A percentile compares a stretch with the other conserved stretches of the same genome.
Evolutionary conservation across 805 yeast species (phyloP).

Genomic region (Ogataea trehalophila): DNA sequence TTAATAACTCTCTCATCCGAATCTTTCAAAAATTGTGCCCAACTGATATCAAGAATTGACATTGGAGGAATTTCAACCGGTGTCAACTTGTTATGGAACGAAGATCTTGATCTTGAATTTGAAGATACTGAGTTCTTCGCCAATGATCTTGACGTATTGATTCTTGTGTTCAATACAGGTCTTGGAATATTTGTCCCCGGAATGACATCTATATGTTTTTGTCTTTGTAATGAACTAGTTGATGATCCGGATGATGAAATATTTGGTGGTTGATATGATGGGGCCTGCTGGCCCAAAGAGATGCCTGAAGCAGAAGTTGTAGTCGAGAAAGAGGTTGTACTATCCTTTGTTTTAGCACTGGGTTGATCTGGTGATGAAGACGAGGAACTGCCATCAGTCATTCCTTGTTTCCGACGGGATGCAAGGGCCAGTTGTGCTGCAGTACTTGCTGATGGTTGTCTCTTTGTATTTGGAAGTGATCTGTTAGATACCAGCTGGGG

Average conservation of each 20-base stretch:
- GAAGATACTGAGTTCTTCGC: conserved; percentile 7
- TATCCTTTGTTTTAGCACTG: not conserved
- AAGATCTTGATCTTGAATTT: conserved; percentile 7
- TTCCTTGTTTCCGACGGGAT: not conserved
- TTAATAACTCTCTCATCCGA: conserved; percentile 57
- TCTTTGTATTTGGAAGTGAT: not conserved
- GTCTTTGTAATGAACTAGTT: not conserved
- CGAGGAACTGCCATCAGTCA: not conserved
- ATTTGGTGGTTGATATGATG: not conserved
- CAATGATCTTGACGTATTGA: conserved; percentile 16
- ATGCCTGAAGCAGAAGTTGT: not conserved
- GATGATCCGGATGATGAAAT: not conserved
- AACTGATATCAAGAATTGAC: conserved; percentile 51
- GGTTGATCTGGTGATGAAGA: not conserved
- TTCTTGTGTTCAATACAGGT: conserved; percentile 40
- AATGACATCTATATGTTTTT: conserved; percentile 34
- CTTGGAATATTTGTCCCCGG: conserved; percentile 58
- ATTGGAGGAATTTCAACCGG: conserved; percentile 38
- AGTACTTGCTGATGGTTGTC: conserved; percentile 1
- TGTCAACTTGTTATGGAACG: conserved; percentile 5
- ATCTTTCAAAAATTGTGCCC: conserved; percentile 50
- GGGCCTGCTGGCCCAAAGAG: not conserved
- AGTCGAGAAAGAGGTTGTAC: not conserved
- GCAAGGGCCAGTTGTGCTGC: conserved; percentile 2
- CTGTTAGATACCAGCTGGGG: not conserved